Conservation (phyloP, 2,329 filamentous ascomycete species). For the Nannizzia gypsea region DNA sequence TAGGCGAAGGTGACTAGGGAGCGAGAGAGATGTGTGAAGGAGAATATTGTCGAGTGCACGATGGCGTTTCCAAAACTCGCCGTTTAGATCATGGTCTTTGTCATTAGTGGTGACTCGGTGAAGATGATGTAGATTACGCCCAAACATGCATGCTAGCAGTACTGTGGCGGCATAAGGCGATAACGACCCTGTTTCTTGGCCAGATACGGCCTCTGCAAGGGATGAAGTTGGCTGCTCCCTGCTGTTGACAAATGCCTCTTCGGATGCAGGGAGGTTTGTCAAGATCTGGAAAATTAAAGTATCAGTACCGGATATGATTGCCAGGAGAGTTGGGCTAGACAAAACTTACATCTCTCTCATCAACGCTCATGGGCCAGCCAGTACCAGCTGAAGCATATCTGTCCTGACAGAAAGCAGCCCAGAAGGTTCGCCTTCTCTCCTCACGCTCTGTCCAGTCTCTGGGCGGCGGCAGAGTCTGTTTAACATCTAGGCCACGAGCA, state of each 20-base stretch:
- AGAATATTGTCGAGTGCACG: slow-evolving; percentile 80
- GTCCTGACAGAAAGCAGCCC: slow-evolving; percentile 85
- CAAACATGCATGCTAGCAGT: slow-evolving; percentile 79
- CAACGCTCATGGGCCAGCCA: slow-evolving; percentile 90
- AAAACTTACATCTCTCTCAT: slow-evolving; percentile 62
- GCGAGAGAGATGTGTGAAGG: slow-evolving; percentile 68
- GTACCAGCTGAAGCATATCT: slow-evolving; percentile 92
- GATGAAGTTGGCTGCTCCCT: slow-evolving; percentile 60
- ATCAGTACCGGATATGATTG: not conserved
- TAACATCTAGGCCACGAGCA: slow-evolving; percentile 71
- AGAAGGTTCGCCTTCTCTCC: slow-evolving; percentile 83
- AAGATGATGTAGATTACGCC: slow-evolving; percentile 79
- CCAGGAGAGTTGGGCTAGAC: not conserved
- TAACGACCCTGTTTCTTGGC: slow-evolving; percentile 60
- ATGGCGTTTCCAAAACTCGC: slow-evolving; percentile 92
- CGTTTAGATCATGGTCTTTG: slow-evolving; percentile 74
- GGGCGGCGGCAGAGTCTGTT: slow-evolving; percentile 75
- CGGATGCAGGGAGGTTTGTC: slow-evolving; percentile 71
- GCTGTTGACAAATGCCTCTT: slow-evolving; percentile 74
- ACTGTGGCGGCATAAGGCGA: slow-evolving; percentile 70
- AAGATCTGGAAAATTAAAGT: slow-evolving; percentile 44
- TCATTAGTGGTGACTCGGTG: slow-evolving; percentile 76
- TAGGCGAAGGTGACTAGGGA: slow-evolving; percentile 71
- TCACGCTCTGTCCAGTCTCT: slow-evolving; percentile 91
- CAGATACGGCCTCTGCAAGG: slow-evolving; percentile 44